Evolutionary conservation across 106 monocot species (phyloP), one percentile per base, ranked within the genome.

Genomic region (Dioscorea alata): DNA sequence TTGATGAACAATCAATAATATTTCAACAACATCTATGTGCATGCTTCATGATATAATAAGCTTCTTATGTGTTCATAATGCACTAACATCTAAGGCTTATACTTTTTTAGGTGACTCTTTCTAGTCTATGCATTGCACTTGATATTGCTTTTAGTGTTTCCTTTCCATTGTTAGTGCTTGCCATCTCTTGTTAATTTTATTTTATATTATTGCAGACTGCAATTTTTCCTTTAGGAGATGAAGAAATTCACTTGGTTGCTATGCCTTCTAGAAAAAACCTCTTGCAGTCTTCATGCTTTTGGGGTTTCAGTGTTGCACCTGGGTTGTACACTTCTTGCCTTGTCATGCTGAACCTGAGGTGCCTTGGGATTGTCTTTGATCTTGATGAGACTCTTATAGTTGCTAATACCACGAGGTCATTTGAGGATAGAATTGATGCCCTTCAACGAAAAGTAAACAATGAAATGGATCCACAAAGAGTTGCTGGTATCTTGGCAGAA

Each of bases 331-430:
- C 64, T 80, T 93, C 90, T 64, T 93, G 90, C 62, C 81, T 90
- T 32, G 67, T 80, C 35, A 87, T 99, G 93, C 53, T 99, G 74
- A 93, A 99, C 70, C 72, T 93, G 33, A 79, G 99, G 73, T 93
- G 99, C 73, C 81, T 99, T 14, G 99, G 90, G 16, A 99, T 99
- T 60, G 99, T 99, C 66, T 99, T 99, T 88, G 99, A 99, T 75
- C 90, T 99, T 59, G 99, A 99, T 67, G 93, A 99, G 77, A 99
- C 99, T 23, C 83, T 99, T 19, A 82, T 99, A 74, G 93, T 99
- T 69, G 99, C 99, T 61, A 99, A 99, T 48, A 99, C 93, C 14
- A 84, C 77, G 79, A 93, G 90, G 15, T 93, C 99, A 48, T 99
- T 93, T 78, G 99, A 99, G 69, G 99, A 99, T 67, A 74, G 83